A percentile compares a stretch with the other conserved stretches of the same genome.
Conservation (phyloP, 768 basidiomycete species). For the Nidula microcarpa region DNA sequence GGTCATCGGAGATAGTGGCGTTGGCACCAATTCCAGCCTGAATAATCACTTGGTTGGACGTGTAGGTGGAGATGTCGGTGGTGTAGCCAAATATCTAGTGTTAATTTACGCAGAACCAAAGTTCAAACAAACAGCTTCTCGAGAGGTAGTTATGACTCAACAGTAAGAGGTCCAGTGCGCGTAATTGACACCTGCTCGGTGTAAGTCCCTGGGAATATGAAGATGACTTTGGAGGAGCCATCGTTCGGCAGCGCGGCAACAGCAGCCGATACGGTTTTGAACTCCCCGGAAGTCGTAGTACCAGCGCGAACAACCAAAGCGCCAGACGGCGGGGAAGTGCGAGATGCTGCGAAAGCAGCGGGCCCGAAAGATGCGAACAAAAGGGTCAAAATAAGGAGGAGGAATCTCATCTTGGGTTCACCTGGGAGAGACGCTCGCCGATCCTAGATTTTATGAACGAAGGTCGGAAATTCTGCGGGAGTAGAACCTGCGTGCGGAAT, state of each 20-base stretch:
- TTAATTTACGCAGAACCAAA: no score
- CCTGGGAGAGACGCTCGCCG: no score
- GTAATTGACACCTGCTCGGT: slow-evolving; percentile 41
- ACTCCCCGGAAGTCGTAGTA: slow-evolving; percentile 36
- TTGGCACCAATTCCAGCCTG: slow-evolving; percentile 19
- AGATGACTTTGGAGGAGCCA: slow-evolving; percentile 32
- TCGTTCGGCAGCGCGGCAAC: slow-evolving; percentile 39
- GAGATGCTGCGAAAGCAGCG: slow-evolving; percentile 21
- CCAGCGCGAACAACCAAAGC: slow-evolving; percentile 37
- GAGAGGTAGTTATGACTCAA: slow-evolving; percentile 3
- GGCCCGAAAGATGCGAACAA: background rate
- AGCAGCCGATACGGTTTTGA: slow-evolving; percentile 33
- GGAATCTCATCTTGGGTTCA: no score
- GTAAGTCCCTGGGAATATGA: slow-evolving; percentile 47
- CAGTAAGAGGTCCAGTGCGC: slow-evolving; percentile 39
- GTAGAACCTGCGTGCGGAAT: no score
- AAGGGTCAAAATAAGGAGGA: no score
- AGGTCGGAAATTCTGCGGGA: no score
- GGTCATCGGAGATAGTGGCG: slow-evolving; percentile 16
- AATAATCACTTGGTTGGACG: slow-evolving; percentile 26
- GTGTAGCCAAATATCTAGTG: slow-evolving; percentile 16
- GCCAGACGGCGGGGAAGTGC: slow-evolving; percentile 39
- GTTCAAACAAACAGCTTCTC: background rate
- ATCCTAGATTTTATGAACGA: no score
- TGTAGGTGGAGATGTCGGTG: slow-evolving; percentile 23